Evolutionary conservation across 2,329 filamentous ascomycete species (phyloP), one percentile per base, ranked within the genome.

Genomic region (Hirsutella rhossiliensis): DNA sequence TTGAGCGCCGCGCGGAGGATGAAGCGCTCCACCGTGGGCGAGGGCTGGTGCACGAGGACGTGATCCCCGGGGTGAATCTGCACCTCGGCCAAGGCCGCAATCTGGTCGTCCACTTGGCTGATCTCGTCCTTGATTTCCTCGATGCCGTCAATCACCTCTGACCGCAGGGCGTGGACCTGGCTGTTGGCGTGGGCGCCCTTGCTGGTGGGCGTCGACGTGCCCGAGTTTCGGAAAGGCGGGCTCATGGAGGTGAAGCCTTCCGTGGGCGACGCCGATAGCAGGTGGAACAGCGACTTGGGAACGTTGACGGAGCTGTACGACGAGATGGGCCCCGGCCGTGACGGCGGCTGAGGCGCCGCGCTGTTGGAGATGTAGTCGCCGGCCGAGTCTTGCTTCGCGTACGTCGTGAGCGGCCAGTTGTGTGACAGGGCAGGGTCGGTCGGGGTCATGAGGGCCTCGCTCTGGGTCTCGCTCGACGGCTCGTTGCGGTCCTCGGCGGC

Each of bases 101-200:
- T 94, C 63, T 95, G 88, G 57, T 94, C 87, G 59, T 96, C 92
- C 8, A 88, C 88, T 58, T 90, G 84, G 51, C 84, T 83, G 45
- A 98, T 81, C 65, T 98, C 92, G 58, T 98, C 92, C 62, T 94
- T 85, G 47, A 98, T 88, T 62, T 98, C 92, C 55, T 87, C 82
- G 55, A 98, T 96, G 37, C 89, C 92, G 54, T 92, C 86, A 51
- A 96, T 82, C 23, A 97, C 84, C 63, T 97, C 92, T 13, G 87
- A 87, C 48, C 88, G 84, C 46, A 97, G 71, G 49, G 94, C 84
- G 47, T 84, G 75, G 43, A 69, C 62, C 48, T 71, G 72, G 39
- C 69, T 66, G 39, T 69, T 65, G 15, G 62, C 61, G 51, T 65
- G 64, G 47, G 57, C 18, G 47, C 52, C 50, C 45, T 51, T 52